A percentile compares a stretch with the other conserved stretches of the same genome.
Evolutionary conservation across 1,284 basidiomycete genomes (phyloP).

Genomic region (Apiotrichum sp.): DNA sequence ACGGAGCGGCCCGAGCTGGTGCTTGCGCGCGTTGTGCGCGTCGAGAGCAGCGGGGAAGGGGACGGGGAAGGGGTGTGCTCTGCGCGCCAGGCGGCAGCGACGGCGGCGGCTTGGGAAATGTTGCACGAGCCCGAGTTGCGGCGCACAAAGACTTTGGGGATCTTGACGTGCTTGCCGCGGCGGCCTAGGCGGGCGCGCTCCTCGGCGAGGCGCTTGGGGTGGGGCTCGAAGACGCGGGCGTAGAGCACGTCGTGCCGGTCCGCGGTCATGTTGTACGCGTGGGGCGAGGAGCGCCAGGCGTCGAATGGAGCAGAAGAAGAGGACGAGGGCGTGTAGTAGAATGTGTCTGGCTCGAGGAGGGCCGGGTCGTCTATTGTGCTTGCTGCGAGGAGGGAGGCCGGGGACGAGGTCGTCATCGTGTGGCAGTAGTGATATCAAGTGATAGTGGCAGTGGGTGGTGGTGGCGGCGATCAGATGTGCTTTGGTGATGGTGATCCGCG

Average conservation of each 20-base stretch:
- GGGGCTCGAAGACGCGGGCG: constrained; percentile 2
- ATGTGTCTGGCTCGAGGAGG: not conserved
- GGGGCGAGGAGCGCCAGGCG: not conserved
- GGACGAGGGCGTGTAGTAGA: not conserved
- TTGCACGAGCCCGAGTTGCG: not conserved
- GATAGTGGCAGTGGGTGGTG: not conserved
- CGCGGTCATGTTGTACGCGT: not conserved
- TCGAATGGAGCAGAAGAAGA: not conserved
- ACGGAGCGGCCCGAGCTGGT: not conserved
- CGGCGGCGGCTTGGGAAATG: not conserved
- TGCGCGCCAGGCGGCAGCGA: constrained; percentile 1
- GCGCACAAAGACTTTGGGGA: not conserved
- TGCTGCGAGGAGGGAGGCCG: not conserved
- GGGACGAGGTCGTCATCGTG: not conserved
- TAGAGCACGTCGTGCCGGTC: not conserved
- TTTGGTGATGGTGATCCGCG: no score
- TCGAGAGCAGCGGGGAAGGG: not conserved
- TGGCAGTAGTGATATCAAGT: not conserved
- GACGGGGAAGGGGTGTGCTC: not conserved
- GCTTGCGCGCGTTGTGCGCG: not conserved
- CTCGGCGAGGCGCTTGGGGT: not conserved
- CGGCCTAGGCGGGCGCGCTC: not conserved
- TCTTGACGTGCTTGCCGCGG: not conserved
- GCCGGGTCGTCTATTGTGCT: not conserved
- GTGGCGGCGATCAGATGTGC: no score